These are phyloP conservation scores for Cyclotella atomus DNA, from an alignment of 108 stramenopile genomes.

Conservation along the genomic window DNA sequence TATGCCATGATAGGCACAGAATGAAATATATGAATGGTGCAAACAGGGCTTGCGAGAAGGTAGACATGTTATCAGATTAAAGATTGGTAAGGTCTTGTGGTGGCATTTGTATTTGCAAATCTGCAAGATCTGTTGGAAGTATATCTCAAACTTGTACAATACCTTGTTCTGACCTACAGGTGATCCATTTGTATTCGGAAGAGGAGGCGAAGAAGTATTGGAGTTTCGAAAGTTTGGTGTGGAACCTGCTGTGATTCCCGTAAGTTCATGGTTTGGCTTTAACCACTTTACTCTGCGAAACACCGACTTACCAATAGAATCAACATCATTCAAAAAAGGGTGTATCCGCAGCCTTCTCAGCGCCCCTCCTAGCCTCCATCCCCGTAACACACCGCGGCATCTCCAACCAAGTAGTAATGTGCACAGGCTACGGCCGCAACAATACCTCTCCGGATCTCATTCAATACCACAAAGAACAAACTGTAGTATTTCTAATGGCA, in stretches of 20 bases:
- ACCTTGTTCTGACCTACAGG: constrained; percentile 45
- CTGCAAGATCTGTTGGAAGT: not conserved
- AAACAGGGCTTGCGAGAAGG: constrained; percentile 79
- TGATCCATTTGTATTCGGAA: constrained; percentile 97
- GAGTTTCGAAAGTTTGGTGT: constrained; percentile 88
- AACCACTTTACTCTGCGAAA: too few species aligned
- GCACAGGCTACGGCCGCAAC: constrained; percentile 89
- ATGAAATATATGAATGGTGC: constrained; percentile 94
- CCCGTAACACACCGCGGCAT: constrained; percentile 97
- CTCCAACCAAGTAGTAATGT: constrained; percentile 94
- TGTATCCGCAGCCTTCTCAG: constrained; percentile 93
- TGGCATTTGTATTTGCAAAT: not conserved
- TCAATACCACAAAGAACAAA: constrained; percentile 86
- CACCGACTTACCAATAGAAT: too few species aligned
- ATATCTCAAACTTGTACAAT: not conserved
- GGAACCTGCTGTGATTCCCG: constrained; percentile 77
- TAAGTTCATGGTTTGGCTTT: too few species aligned
- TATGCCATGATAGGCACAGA: too few species aligned
- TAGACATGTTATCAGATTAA: constrained; percentile 93
- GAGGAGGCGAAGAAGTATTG: constrained; percentile 97
- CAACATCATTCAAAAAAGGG: constrained; percentile 75
- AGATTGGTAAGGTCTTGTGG: constrained; percentile 63
- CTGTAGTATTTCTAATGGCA: constrained; percentile 91
- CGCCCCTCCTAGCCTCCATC: constrained; percentile 92
- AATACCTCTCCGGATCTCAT: constrained; percentile 85